phyloP scores from a whole-genome alignment of 2,329 filamentous ascomycete species.

The Mariannaea elegans region DNA sequence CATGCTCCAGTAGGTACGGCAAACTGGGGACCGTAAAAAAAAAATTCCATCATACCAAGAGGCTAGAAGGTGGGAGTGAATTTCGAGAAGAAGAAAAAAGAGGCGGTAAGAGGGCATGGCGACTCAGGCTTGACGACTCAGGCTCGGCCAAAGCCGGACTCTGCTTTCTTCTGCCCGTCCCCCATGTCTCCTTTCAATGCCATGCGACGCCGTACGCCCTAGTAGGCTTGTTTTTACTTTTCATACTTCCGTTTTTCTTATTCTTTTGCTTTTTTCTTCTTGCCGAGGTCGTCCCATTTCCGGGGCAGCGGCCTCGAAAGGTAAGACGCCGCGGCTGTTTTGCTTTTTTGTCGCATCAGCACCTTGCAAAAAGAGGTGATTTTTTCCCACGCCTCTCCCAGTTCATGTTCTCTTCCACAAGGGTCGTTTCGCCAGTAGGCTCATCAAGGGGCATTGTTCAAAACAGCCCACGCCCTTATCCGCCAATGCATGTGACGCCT shows the following conservation, averaged over 20 bases:
- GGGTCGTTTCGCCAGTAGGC: not conserved
- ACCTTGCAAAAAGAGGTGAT: constrained; percentile 28
- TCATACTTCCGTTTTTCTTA: not conserved
- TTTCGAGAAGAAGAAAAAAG: constrained; percentile 3
- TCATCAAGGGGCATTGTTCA: not conserved
- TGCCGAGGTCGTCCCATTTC: constrained; percentile 10
- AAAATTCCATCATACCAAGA: too few relatives aligned
- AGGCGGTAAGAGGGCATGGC: constrained; percentile 27
- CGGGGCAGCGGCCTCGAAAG: constrained; percentile 13
- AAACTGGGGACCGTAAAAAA: not conserved
- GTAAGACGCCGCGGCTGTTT: constrained; percentile 17
- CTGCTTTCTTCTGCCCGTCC: constrained; percentile 3
- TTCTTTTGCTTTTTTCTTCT: not conserved
- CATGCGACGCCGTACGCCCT: constrained; percentile 5
- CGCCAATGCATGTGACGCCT: constrained; percentile 30
- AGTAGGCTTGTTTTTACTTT: constrained; percentile 1
- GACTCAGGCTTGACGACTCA: constrained; percentile 4
- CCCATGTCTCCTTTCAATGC: constrained; percentile 9
- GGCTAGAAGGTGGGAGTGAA: too few relatives aligned
- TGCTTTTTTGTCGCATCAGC: constrained; percentile 37
- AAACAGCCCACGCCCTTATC: constrained; percentile 27
- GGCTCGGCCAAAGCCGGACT: constrained; percentile 39
- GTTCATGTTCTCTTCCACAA: not conserved
- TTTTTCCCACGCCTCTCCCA: constrained; percentile 8
- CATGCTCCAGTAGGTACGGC: not conserved